These are phyloP conservation scores for Vaccinium myrtillus DNA, from an alignment of 148 eudicot species.

Conservation along the genomic window DNA sequence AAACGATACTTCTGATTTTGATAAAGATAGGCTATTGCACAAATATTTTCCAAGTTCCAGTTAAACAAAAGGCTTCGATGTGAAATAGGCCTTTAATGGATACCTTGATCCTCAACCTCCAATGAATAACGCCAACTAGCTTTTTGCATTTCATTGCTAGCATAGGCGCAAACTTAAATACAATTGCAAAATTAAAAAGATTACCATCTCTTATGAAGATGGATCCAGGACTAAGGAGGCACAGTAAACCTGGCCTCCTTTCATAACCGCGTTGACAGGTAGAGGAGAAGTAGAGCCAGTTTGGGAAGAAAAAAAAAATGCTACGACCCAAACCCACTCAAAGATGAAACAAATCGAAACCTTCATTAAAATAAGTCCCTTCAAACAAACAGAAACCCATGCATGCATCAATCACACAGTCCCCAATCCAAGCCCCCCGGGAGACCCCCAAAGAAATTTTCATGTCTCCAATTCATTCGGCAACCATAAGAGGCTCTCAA, in stretches of 20 bases:
- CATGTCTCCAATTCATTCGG: neutral
- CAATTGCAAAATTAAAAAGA: neutral
- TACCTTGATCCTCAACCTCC: neutral
- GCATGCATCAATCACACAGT: neutral
- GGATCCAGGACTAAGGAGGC: neutral
- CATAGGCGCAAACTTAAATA: neutral
- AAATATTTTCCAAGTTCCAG: neutral
- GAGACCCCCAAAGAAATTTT: neutral
- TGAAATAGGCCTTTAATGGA: neutral
- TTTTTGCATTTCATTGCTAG: neutral
- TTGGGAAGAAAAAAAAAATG: neutral
- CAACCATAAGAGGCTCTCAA: neutral
- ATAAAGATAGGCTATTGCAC: neutral
- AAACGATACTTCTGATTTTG: neutral
- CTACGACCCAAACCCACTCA: neutral
- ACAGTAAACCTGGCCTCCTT: neutral
- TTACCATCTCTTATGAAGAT: neutral
- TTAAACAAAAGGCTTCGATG: neutral
- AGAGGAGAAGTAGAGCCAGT: neutral
- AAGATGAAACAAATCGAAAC: conserved; percentile 1
- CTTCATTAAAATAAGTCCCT: neutral
- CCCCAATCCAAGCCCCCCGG: no score
- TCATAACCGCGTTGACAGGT: neutral
- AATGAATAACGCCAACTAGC: neutral
- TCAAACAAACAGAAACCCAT: neutral